Conservation (phyloP, 139 green algal species). For the Haematococcus sp. region DNA sequence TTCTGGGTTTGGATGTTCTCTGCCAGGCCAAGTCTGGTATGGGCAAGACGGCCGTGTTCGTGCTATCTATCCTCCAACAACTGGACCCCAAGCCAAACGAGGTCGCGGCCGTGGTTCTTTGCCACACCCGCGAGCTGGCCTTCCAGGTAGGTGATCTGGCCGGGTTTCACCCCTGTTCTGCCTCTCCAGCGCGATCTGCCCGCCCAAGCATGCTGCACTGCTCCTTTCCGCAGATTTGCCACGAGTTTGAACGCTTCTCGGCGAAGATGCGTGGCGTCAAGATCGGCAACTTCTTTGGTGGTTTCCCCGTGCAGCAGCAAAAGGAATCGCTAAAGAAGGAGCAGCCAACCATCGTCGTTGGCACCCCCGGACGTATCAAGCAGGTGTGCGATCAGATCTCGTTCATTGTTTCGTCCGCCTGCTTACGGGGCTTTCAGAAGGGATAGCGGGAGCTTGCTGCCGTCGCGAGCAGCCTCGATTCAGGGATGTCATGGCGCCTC, state of each 20-base stretch:
- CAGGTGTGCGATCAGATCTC: slow-evolving; percentile 42
- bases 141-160: slow-evolving; percentile 74
- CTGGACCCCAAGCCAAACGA: slow-evolving; percentile 73
- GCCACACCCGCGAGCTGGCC: slow-evolving; percentile 98
- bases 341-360: slow-evolving; percentile 90
- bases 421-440: too few relatives aligned
- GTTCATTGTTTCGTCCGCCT: neutral
- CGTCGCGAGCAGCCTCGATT: too few relatives aligned
- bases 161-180: neutral
- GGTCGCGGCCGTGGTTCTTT: slow-evolving; percentile 87
- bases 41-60: slow-evolving; percentile 99
- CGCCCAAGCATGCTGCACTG: too few relatives aligned
- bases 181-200: too few relatives aligned
- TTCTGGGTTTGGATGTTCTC: slow-evolving; percentile 96
- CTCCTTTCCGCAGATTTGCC: slow-evolving; percentile 80
- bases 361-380: slow-evolving; percentile 96
- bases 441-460: too few relatives aligned
- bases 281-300: slow-evolving; percentile 94
- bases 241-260: slow-evolving; percentile 97
- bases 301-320: slow-evolving; percentile 74
- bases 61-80: slow-evolving; percentile 97
- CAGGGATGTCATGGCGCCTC: too few relatives aligned
- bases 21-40: slow-evolving; percentile 99
- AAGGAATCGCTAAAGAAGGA: slow-evolving; percentile 84
- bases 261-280: slow-evolving; percentile 83